These are phyloP conservation scores for Fusarium dimerum DNA, from an alignment of 2,329 filamentous ascomycete genomes.

Conservation along the genomic window DNA sequence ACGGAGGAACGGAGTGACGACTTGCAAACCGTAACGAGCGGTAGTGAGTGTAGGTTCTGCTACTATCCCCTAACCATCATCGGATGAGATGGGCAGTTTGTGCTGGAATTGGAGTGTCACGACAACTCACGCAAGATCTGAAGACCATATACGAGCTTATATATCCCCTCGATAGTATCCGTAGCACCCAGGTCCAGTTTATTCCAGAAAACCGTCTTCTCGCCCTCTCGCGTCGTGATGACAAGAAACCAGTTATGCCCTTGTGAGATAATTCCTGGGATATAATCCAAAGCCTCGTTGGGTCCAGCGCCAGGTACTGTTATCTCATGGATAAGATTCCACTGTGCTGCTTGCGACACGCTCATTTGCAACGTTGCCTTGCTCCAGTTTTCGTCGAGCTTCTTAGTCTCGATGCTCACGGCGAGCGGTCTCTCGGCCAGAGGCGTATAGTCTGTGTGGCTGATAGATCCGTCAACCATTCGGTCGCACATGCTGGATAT, in stretches of 20 bases:
- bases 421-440: conserved; percentile 13
- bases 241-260: conserved; percentile 1
- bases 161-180: background rate
- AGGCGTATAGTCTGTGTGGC: conserved; percentile 18
- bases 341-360: conserved; percentile 24
- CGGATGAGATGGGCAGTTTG: no score
- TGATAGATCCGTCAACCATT: conserved; percentile 9
- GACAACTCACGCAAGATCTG: background rate
- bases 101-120: no score
- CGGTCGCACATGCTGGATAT: background rate
- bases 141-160: background rate
- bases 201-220: conserved; percentile 4
- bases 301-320: background rate
- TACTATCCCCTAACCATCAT: no score
- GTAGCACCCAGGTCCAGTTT: conserved; percentile 1
- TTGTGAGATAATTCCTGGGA: background rate
- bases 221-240: background rate
- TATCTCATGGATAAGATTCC: conserved; percentile 1
- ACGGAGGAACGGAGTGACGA: no score
- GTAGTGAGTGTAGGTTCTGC: no score
- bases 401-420: conserved; percentile 23
- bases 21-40: no score
- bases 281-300: background rate
- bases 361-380: conserved; percentile 18
- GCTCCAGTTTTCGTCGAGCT: conserved; percentile 9